Conservation (phyloP, 2,329 filamentous ascomycete genomes). For the Alternaria consortialis region DNA sequence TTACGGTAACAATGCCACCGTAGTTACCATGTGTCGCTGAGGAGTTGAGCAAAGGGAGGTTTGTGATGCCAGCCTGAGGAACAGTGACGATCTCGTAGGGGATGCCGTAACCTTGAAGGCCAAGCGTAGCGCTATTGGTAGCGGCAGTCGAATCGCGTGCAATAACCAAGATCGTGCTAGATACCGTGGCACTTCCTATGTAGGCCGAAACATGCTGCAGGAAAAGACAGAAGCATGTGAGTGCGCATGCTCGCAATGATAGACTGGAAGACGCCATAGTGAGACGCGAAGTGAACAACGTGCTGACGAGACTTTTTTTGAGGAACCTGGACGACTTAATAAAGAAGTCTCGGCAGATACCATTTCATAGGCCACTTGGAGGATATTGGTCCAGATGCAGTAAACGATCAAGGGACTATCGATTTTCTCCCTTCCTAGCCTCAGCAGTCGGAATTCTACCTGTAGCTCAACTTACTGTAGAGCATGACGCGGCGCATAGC, state of each 20-base stretch:
- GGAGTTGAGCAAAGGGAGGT: conserved; percentile 63
- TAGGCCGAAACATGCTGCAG: conserved; percentile 29
- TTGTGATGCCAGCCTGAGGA: conserved; percentile 59
- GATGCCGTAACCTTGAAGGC: conserved; percentile 69
- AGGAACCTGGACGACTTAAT: conserved; percentile 42
- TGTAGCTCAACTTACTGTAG: conserved; percentile 16
- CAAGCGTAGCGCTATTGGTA: conserved; percentile 61
- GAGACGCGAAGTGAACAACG: conserved; percentile 26
- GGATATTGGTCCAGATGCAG: conserved; percentile 36
- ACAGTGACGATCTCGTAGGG: conserved; percentile 65
- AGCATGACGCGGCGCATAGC: conserved; percentile 32
- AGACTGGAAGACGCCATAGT: conserved; percentile 39
- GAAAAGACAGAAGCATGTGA: conserved; percentile 35
- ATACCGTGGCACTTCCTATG: conserved; percentile 39
- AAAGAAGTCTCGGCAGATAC: conserved; percentile 44
- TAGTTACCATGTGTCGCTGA: conserved; percentile 63
- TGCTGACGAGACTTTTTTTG: conserved; percentile 28
- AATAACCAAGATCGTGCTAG: conserved; percentile 64
- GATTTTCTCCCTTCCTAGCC: conserved; percentile 38
- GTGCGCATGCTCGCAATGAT: conserved; percentile 36
- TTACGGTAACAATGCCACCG: conserved; percentile 65
- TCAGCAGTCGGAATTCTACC: conserved; percentile 5
- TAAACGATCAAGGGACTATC: conserved; percentile 42
- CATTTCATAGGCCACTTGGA: conserved; percentile 33
- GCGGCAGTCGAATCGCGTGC: conserved; percentile 62